Evolutionary conservation across 768 basidiomycete genomes (phyloP), one percentile per base, ranked within the genome.

Genomic region (Rhodocollybia butyracea): DNA sequence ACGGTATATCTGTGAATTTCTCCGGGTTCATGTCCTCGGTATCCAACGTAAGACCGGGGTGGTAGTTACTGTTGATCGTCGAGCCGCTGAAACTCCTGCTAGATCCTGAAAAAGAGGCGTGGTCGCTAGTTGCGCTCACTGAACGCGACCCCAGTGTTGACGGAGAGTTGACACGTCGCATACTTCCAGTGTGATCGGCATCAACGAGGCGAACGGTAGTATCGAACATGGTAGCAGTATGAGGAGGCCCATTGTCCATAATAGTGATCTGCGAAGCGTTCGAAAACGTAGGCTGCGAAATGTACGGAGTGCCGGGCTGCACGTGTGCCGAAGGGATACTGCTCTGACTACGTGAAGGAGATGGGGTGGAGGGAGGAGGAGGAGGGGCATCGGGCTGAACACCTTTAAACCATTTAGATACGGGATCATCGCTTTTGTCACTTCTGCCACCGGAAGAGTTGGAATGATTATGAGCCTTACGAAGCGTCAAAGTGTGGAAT

Each of bases 131-230:
- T 63, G 51, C 13, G n/a, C 36, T 39, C 10, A 13, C 57, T 38
- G 43, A 55, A 7, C 51, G 51, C 34, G 27, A 3, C 40, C 39
- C 39, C 17, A 53, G 39, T 3, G 21, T 50, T 17, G 48, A 36
- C 21, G 34, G 22, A 26, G 34, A 50, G 15, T 50, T 13, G 4
- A 34, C 27, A 8, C 48, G 31, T 22, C 46, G 43, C 5, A 32
- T 5, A 50, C 50, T 15, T 40, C 39, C 34, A 24, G 22, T 21
- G n/a, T 17, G n/a, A n/a, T 40, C 39, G n/a, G 30, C n/a, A 24
- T 63, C 57, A 5, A 70, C 64, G 34, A 72, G 48, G 22, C 66
- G 66, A 54, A 71, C 21, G 6, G 63, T 62, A 21, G 63, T 56
- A 17, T 64, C 51, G 3, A 54, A 43, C 19, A 59, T 19, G 26